A percentile compares a stretch with the other conserved stretches of the same genome.
Conservation (phyloP, 371 early-diverging fungal species). For the Batkoa obscura region DNA sequence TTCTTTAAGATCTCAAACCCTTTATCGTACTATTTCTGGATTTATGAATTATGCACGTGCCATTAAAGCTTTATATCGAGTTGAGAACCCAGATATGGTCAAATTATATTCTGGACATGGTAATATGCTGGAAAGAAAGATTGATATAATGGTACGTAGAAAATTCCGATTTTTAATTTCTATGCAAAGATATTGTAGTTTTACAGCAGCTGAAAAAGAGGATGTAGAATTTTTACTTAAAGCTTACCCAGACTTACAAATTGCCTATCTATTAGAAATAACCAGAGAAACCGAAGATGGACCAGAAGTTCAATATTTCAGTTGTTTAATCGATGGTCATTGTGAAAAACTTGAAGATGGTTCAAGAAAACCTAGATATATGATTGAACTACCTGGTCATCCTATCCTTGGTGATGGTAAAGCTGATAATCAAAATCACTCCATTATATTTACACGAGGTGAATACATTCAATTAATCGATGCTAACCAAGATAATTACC, state of each 20-base stretch:
- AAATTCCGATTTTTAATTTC: slow-evolving; percentile 73
- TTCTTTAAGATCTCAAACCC: slow-evolving; percentile 70
- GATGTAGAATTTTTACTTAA: slow-evolving; percentile 55
- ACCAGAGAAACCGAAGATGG: slow-evolving; percentile 38
- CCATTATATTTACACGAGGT: slow-evolving; percentile 67
- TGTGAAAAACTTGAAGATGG: slow-evolving; percentile 41
- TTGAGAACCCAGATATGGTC: slow-evolving; percentile 61
- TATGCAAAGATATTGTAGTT: slow-evolving; percentile 70
- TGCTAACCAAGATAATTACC: slow-evolving; percentile 83
- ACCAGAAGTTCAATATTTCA: slow-evolving; percentile 34
- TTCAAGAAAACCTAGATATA: slow-evolving; percentile 45
- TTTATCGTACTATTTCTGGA: slow-evolving; percentile 74
- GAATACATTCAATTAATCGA: slow-evolving; percentile 70
- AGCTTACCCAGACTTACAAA: slow-evolving; percentile 61
- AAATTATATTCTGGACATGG: slow-evolving; percentile 32
- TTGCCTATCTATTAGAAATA: slow-evolving; percentile 38
- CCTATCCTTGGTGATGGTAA: slow-evolving; percentile 83
- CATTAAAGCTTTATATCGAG: slow-evolving; percentile 53
- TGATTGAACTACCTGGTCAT: slow-evolving; percentile 65
- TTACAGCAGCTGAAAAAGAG: slow-evolving; percentile 50
- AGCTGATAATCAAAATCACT: slow-evolving; percentile 77
- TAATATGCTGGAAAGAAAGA: slow-evolving; percentile 38
- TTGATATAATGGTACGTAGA: slow-evolving; percentile 38
- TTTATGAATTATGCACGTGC: slow-evolving; percentile 80
- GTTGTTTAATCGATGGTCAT: slow-evolving; percentile 53